phyloP scores from a whole-genome alignment of 83 land plant species.

The Picea mariana region DNA sequence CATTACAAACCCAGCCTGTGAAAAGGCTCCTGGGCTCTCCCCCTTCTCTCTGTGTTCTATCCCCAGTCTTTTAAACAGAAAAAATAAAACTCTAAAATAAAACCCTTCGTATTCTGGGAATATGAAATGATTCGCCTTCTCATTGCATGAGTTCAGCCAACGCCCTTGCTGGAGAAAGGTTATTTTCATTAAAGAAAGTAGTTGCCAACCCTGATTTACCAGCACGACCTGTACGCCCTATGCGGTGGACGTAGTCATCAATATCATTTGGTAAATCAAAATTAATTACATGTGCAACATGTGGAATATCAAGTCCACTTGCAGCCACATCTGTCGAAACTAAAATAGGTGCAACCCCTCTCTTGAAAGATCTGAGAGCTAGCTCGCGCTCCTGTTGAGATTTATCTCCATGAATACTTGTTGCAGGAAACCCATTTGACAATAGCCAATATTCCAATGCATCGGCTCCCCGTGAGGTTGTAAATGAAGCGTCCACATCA shows the following conservation, averaged over 20 bases:
- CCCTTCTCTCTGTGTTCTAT: too few species aligned
- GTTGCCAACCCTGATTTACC: constrained; percentile 76
- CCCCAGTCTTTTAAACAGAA: too few species aligned
- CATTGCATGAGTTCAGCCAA: constrained; percentile 68
- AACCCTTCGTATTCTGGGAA: too few species aligned
- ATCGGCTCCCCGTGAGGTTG: background rate
- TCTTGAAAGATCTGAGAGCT: constrained; percentile 66
- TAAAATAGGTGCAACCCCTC: constrained; percentile 64
- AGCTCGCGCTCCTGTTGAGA: constrained; percentile 72
- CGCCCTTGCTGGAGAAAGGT: constrained; percentile 52
- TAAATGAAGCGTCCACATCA: background rate
- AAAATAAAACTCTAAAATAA: too few species aligned
- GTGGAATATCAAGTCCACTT: constrained; percentile 70
- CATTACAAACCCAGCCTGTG: too few species aligned
- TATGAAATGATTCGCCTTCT: too few species aligned
- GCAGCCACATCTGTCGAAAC: constrained; percentile 88
- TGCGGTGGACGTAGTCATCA: constrained; percentile 82
- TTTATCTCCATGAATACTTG: constrained; percentile 81
- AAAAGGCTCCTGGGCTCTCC: too few species aligned
- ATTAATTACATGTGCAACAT: constrained; percentile 74
- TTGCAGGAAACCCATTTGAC: too few species aligned
- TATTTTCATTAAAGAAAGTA: constrained; percentile 73
- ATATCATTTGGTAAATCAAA: constrained; percentile 76
- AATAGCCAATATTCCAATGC: too few species aligned
- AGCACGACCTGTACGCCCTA: constrained; percentile 84